A percentile compares a stretch with the other conserved stretches of the same genome.
Conservation (phyloP, 2,329 filamentous ascomycete species). For the Trichocomaceae sp. region DNA sequence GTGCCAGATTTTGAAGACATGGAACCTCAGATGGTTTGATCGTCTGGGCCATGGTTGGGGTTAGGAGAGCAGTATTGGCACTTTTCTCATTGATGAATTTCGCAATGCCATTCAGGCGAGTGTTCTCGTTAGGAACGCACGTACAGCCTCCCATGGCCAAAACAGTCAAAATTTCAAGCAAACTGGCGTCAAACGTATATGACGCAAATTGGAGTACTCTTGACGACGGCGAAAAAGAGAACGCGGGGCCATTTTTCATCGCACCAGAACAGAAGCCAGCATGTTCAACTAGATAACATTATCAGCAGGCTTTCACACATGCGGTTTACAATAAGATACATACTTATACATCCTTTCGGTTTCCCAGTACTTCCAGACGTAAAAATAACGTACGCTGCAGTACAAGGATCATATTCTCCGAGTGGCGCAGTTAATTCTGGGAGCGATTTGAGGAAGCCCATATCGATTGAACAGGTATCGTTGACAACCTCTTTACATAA, state of each 20-base stretch:
- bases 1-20: constrained; percentile 38
- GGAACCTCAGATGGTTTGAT: constrained; percentile 22
- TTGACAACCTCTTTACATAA: constrained; percentile 4
- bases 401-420: not conserved
- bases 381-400: constrained; percentile 55
- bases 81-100: constrained; percentile 45
- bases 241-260: constrained; percentile 39
- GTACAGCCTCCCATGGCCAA: constrained; percentile 53
- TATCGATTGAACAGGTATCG: constrained; percentile 7
- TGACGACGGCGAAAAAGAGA: constrained; percentile 38
- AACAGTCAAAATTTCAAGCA: constrained; percentile 51
- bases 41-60: constrained; percentile 50
- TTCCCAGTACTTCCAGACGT: constrained; percentile 50
- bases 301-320: constrained; percentile 23
- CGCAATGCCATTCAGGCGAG: constrained; percentile 27
- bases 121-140: constrained; percentile 49
- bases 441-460: not conserved
- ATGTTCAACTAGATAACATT: constrained; percentile 44
- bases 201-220: constrained; percentile 55
- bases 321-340: constrained; percentile 43
- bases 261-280: constrained; percentile 47
- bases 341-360: constrained; percentile 54
- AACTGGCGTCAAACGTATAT: constrained; percentile 49
- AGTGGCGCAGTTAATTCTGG: not conserved
- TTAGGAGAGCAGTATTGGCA: constrained; percentile 53